Evolutionary conservation across 2,329 filamentous ascomycete species (phyloP), one percentile per base, ranked within the genome.

Genomic region (Epichloe scottii): DNA sequence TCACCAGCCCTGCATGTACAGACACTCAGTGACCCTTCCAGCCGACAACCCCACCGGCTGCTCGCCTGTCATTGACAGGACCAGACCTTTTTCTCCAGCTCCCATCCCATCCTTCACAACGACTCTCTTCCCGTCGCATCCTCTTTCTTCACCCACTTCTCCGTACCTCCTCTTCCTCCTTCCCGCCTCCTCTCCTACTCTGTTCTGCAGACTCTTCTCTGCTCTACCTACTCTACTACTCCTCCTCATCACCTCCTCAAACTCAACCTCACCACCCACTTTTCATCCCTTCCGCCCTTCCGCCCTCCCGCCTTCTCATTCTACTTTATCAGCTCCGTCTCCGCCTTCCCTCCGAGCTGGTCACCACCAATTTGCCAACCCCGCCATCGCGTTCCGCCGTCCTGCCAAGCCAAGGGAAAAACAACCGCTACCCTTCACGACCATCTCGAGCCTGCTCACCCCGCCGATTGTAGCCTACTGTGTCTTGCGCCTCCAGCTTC

Each of bases 361-460:
- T 23, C 44, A 15, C 41, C 51, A 37, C 41, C 41, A 26, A 21
- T 34, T 39, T 42, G 35, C 38, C 50, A 33, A 43, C 44, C 26
- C 45, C 46, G 41, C 42, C 40, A 43, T 40, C 19, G 33, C 46
- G 46, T 53, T 46, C 49, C 52, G 49, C 46, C 12, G 41, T 51
- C 42, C 23, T 41, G 35, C 46, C 39, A 12, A 46, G 35, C 33
- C 17, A 10, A 14, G 15, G 45, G 34, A 46, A 41, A 47, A 37
- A 45, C 14, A 23, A 52, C n/a, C 43, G 41, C 26, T 21, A 26
- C 39, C 35, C 49, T 38, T 39, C 35, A 46, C 50, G 30, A 37
- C 41, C 41, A 4, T 38, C 38, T 46, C 47, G 21, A 49, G n/a
- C 23, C 21, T n/a, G 17, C 46, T 6, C 41, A 26, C 17, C n/a